A percentile compares a stretch with the other conserved stretches of the same genome.
phyloP scores from a whole-genome alignment of 768 basidiomycete species.

The Grammothele lineata region DNA sequence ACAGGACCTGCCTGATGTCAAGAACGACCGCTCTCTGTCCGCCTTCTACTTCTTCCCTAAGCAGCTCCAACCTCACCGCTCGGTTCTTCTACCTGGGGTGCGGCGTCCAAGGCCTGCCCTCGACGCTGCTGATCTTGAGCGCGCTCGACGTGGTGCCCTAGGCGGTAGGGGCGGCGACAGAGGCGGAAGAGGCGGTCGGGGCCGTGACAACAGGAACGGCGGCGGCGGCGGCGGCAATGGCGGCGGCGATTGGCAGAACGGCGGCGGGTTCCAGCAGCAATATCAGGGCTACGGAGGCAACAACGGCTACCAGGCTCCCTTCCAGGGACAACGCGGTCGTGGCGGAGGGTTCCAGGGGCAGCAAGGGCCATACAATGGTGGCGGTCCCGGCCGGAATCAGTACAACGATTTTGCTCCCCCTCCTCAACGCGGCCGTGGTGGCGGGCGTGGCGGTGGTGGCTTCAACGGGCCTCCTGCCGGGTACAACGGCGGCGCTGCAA shows the following conservation, averaged over 20 bases:
- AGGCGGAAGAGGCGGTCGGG: conserved; percentile 34
- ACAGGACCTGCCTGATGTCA: conserved; percentile 69
- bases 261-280: conserved; percentile 1
- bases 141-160: conserved; percentile 48
- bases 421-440: conserved; percentile 18
- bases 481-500: conserved; percentile 2
- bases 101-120: conserved; percentile 57
- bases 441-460: conserved; percentile 23
- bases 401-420: conserved; percentile 20
- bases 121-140: conserved; percentile 66
- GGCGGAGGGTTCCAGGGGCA: conserved; percentile 13
- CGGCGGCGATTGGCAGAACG: conserved; percentile 9
- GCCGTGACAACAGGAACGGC: conserved; percentile 16
- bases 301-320: too few species aligned
- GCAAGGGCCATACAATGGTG: conserved; percentile 1
- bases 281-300: conserved; percentile 2
- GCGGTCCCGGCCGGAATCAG: conserved; percentile 5
- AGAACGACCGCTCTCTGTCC: conserved; percentile 83
- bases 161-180: conserved; percentile 37
- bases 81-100: conserved; percentile 73
- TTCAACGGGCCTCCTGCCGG: too few species aligned
- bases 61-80: conserved; percentile 82
- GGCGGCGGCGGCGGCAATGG: background rate
- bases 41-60: conserved; percentile 87
- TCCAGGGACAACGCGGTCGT: conserved; percentile 1